Evolutionary conservation across 805 yeast species (phyloP).

Genomic region (Lachancea mirantina): DNA sequence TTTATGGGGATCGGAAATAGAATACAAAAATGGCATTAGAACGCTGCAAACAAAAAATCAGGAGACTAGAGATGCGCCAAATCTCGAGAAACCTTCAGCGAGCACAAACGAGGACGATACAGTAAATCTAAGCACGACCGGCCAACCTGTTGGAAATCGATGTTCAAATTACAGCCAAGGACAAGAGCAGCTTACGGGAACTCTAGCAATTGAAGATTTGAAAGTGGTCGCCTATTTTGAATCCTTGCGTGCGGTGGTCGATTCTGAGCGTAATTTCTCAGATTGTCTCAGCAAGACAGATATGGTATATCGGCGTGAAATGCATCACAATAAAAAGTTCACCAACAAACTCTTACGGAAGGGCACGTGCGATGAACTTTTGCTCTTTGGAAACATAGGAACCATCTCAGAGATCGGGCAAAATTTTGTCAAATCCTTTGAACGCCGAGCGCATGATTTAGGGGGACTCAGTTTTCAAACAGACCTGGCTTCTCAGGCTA

Average conservation of each 20-base stretch:
- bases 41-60: not conserved
- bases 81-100: not conserved
- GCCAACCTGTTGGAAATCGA: too few relatives aligned
- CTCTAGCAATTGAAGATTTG: too few relatives aligned
- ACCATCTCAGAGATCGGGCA: slow-evolving; percentile 34
- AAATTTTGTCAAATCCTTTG: slow-evolving; percentile 21
- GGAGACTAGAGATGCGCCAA: not conserved
- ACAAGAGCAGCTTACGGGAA: too few relatives aligned
- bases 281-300: slow-evolving; percentile 26
- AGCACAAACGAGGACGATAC: not conserved
- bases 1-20: slow-evolving; percentile 36
- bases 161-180: too few relatives aligned
- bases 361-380: slow-evolving; percentile 29
- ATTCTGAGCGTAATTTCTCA: slow-evolving; percentile 32
- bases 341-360: slow-evolving; percentile 26
- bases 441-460: slow-evolving; percentile 1
- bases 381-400: slow-evolving; percentile 39
- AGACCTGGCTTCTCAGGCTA: too few relatives aligned
- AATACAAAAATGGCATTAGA: slow-evolving; percentile 17
- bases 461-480: too few relatives aligned
- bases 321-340: slow-evolving; percentile 26
- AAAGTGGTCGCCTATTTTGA: too few relatives aligned
- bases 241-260: slow-evolving; percentile 20
- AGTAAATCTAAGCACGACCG: not conserved
- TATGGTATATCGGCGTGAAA: slow-evolving; percentile 29